These are phyloP conservation scores for Candida montana DNA, from an alignment of 805 yeast genomes.

Conservation along the genomic window DNA sequence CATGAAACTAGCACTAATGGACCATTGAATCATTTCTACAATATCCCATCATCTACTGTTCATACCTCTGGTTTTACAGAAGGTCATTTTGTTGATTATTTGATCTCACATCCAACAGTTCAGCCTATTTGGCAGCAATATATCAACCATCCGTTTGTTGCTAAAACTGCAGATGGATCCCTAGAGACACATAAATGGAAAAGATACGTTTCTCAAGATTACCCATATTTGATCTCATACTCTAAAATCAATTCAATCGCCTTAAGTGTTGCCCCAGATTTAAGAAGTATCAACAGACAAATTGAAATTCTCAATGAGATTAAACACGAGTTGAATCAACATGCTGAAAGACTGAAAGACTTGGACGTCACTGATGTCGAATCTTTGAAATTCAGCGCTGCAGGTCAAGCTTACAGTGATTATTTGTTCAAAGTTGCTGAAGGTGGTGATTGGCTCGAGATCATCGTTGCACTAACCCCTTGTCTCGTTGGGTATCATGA, in stretches of 20 bases:
- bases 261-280: slow-evolving; percentile 53
- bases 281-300: slow-evolving; percentile 45
- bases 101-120: slow-evolving; percentile 52
- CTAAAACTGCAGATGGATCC: slow-evolving; percentile 44
- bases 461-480: slow-evolving; percentile 67
- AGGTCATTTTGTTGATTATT: slow-evolving; percentile 39
- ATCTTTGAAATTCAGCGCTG: slow-evolving; percentile 44
- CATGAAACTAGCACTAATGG: slow-evolving; percentile 44
- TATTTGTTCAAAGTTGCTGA: slow-evolving; percentile 51
- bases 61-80: slow-evolving; percentile 12
- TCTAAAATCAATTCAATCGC: slow-evolving; percentile 62
- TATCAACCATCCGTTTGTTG: slow-evolving; percentile 57
- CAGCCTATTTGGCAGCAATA: slow-evolving; percentile 52
- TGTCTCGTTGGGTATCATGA: slow-evolving; percentile 61
- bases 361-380: slow-evolving; percentile 41
- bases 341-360: slow-evolving; percentile 43
- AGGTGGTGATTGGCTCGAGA: slow-evolving; percentile 54
- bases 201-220: slow-evolving; percentile 54
- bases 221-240: slow-evolving; percentile 62
- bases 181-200: slow-evolving; percentile 47
- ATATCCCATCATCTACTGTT: slow-evolving; percentile 17
- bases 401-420: slow-evolving; percentile 56
- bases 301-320: slow-evolving; percentile 46
- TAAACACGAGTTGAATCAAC: slow-evolving; percentile 50
- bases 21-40: slow-evolving; percentile 65